Conservation (phyloP, 2,329 filamentous ascomycete genomes). For the Paracoccidioides brasiliensis region DNA sequence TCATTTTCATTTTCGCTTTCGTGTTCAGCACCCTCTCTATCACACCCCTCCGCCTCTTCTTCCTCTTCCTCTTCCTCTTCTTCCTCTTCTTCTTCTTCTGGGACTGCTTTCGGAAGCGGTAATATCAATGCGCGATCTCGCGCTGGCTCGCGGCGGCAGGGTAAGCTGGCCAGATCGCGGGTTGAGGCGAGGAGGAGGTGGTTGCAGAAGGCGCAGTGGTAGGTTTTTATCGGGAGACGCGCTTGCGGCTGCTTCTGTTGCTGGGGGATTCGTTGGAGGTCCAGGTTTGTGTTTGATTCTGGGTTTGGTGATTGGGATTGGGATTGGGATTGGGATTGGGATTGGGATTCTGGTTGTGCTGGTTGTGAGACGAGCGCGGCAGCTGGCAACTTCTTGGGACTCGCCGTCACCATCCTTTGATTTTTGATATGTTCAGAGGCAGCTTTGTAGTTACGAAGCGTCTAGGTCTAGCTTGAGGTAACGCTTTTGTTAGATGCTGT, state of each 20-base stretch:
- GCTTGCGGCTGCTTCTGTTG: not conserved
- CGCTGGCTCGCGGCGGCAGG: slow-evolving; percentile 37
- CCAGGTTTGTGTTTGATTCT: not conserved
- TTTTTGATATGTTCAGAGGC: not conserved
- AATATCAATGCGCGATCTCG: slow-evolving; percentile 46
- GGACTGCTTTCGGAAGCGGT: slow-evolving; percentile 29
- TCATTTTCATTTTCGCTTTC: slow-evolving; percentile 9
- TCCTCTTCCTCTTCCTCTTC: slow-evolving; percentile 5
- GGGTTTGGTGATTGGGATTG: not conserved
- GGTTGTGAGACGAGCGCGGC: not conserved
- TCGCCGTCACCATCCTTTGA: not conserved
- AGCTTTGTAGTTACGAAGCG: not conserved
- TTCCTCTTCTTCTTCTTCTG: slow-evolving; percentile 7
- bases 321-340: not conserved
- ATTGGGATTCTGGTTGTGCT: not conserved
- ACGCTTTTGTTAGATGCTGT: not conserved
- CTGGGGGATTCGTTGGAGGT: not conserved
- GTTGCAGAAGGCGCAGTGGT: slow-evolving; percentile 51
- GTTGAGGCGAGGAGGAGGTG: slow-evolving; percentile 51
- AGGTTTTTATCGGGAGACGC: slow-evolving; percentile 34
- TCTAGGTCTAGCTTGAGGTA: not conserved
- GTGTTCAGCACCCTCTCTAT: slow-evolving; percentile 2
- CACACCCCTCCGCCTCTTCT: slow-evolving; percentile 8
- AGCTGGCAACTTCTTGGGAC: not conserved
- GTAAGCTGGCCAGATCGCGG: slow-evolving; percentile 34